These are phyloP conservation scores for Mallotus nudiflorus DNA, from an alignment of 345 rosid species.

Conservation along the genomic window DNA sequence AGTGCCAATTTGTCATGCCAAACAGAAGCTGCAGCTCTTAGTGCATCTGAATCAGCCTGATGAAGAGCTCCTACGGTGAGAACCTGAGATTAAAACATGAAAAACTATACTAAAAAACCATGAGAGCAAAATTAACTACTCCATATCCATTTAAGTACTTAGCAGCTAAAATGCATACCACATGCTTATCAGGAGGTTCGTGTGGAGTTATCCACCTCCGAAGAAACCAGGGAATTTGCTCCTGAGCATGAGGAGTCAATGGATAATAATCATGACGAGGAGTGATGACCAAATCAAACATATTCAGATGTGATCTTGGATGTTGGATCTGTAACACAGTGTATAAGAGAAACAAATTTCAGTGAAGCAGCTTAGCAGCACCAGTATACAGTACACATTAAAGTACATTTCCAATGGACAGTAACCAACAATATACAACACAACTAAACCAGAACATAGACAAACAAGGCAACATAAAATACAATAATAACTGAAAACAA, in stretches of 20 bases:
- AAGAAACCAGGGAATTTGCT: conserved; percentile 33
- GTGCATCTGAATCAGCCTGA: conserved; percentile 22
- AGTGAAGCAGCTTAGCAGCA: neutral
- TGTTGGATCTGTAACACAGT: conserved; percentile 34
- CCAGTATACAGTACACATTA: neutral
- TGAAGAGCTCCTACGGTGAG: conserved; percentile 32
- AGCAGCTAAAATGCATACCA: conserved; percentile 24
- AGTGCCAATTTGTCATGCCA: conserved; percentile 23
- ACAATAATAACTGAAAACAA: neutral
- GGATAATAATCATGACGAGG: conserved; percentile 36
- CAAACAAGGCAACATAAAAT: neutral
- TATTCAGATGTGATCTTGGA: conserved; percentile 28
- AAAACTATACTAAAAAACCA: neutral
- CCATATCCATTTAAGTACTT: conserved; percentile 15
- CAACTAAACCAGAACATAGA: neutral
- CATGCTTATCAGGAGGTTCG: conserved; percentile 28
- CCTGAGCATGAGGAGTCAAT: conserved; percentile 27
- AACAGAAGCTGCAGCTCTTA: conserved; percentile 22
- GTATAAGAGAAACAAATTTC: conserved; percentile 4
- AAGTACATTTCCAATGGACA: neutral
- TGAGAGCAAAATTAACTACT: neutral
- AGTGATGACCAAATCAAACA: conserved; percentile 34
- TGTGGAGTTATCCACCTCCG: conserved; percentile 33
- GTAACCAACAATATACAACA: conserved; percentile 1
- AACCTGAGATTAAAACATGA: conserved; percentile 3